Base-by-base conservation (phyloP, 352 stramenopile species). In the Pythium rhizo-oryzae region DNA sequence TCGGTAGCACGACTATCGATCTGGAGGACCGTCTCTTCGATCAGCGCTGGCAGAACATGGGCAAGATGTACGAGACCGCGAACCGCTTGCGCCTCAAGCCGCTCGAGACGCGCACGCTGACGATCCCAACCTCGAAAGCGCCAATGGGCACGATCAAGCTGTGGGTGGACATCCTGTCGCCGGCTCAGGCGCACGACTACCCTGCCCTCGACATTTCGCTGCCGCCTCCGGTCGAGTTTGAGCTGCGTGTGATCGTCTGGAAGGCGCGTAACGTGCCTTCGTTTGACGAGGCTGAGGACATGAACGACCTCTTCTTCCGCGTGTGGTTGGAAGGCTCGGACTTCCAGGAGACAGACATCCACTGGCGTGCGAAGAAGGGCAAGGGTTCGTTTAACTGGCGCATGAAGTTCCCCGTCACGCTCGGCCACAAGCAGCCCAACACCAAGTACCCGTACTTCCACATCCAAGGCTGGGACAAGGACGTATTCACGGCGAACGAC, bases 341-440 rank as follows among this genome's bases (percentile, higher is more conserved):
- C 0, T 88, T 75, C 65, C 85, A 95, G 68, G 82, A 95, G 61
- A 98, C 94, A 3, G 94, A 98, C 70, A 98, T 96, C 37, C 94
- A 98, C 72, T 98, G 93, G 94, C 90, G 94, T 47, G 89, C 84
- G 16, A 97, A 97, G 75, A 97, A 96, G 68, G 94, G 94, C 67
- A 97, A 97, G 75, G 92, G 83, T 15, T 97, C 85, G 30, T 98
- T 96, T 70, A 98, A 98, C 77, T 98, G 93, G 90, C 90, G 94
- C 39, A 93, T 98, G 78, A 97, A 98, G 75, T 98, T 98, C 74
- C 82, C 89, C 8, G 84, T 98, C 25, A 80, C 84, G n/a, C 71
- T 98, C 1, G 85, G 85, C 1, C 85, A 93, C 71, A 93, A 95
- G 64, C 82, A 93, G 65, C 74, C 74, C 13, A 92, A 95, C 72